phyloP scores from a whole-genome alignment of 441 rosid species.

The Francoa sonchifolia region DNA sequence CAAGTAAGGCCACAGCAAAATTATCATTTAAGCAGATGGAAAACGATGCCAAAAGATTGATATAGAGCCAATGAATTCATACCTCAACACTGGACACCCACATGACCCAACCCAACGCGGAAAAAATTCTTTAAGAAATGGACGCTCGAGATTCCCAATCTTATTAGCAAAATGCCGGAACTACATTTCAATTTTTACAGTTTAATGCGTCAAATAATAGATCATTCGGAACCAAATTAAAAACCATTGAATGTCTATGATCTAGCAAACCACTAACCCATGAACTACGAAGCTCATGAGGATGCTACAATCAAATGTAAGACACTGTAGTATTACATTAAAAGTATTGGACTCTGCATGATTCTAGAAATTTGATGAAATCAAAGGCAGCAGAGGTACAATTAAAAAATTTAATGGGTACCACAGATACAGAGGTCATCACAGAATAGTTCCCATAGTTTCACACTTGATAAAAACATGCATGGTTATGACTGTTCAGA shows the following conservation, averaged over 20 bases:
- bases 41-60: constrained; percentile 2
- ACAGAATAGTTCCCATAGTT: too few species aligned
- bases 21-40: constrained; percentile 9
- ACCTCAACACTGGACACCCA: constrained; percentile 94
- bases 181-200: constrained; percentile 33
- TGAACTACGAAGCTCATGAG: too few species aligned
- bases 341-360: too few species aligned
- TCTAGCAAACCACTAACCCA: too few species aligned
- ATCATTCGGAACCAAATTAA: neutral
- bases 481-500: too few species aligned
- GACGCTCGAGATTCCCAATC: constrained; percentile 95
- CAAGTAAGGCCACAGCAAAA: constrained; percentile 10
- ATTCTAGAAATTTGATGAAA: too few species aligned
- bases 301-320: too few species aligned
- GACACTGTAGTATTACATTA: too few species aligned
- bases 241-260: neutral
- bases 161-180: constrained; percentile 89
- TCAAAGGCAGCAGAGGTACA: too few species aligned
- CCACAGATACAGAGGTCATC: too few species aligned
- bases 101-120: constrained; percentile 85
- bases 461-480: too few species aligned
- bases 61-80: constrained; percentile 10
- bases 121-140: constrained; percentile 88
- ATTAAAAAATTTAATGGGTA: too few species aligned
- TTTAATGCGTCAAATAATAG: neutral